Conservation (phyloP, 202 grass and related monocot species). For the Panicum virgatum region DNA sequence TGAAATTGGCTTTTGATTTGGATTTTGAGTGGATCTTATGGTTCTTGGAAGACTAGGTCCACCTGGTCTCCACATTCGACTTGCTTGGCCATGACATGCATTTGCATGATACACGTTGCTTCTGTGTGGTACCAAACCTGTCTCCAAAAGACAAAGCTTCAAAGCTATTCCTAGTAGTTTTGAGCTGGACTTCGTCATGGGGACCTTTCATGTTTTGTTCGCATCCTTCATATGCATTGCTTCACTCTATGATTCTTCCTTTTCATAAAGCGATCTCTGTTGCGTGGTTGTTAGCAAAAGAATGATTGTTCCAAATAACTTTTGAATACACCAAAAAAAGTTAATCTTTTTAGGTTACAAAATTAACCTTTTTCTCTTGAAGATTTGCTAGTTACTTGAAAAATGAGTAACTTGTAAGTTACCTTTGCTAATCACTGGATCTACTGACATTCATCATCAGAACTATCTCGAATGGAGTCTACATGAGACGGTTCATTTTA, state of each 20-base stretch:
- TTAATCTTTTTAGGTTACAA: not conserved
- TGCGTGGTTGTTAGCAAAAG: slow-evolving; percentile 8
- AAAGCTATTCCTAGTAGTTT: slow-evolving; percentile 14
- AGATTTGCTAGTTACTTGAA: not conserved
- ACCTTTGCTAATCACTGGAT: not conserved
- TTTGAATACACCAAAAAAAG: not conserved
- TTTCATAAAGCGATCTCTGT: not conserved
- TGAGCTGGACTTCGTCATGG: slow-evolving; percentile 30
- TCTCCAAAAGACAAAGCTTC: slow-evolving; percentile 1
- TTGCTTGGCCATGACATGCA: not conserved
- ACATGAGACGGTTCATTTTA: too few relatives aligned
- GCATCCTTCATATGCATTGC: slow-evolving; percentile 7
- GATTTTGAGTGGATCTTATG: not conserved
- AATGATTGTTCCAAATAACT: not conserved
- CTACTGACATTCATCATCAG: not conserved
- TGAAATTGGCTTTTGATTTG: not conserved
- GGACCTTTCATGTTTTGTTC: not conserved
- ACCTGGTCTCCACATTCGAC: not conserved
- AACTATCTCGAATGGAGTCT: not conserved
- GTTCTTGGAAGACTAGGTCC: slow-evolving; percentile 5
- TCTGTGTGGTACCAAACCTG: not conserved
- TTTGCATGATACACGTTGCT: slow-evolving; percentile 32
- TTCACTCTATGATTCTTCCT: slow-evolving; percentile 5
- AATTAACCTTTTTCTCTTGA: not conserved
- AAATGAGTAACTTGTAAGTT: not conserved